phyloP scores from a whole-genome alignment of 2,329 filamentous ascomycete genomes.

The Aspergillus quadricinctus region DNA sequence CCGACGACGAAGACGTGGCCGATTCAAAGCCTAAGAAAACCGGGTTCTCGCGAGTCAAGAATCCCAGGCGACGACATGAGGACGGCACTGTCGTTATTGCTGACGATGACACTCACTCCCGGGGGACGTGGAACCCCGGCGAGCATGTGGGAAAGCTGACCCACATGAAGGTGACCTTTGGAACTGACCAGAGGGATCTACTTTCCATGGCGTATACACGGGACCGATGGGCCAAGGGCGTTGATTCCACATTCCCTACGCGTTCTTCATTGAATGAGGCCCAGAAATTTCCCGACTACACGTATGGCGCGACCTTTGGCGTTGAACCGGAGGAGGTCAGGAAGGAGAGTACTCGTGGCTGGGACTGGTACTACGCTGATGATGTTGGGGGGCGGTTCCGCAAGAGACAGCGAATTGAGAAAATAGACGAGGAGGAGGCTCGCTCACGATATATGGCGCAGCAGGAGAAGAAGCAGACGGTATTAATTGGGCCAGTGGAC shows the following conservation, averaged over 20 bases:
- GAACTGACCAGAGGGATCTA: conserved; percentile 48
- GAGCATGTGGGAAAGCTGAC: conserved; percentile 39
- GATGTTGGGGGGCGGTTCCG: conserved; percentile 40
- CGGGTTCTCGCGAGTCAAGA: conserved; percentile 1
- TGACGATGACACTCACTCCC: conserved; percentile 29
- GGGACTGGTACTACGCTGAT: conserved; percentile 51
- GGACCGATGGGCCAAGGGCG: conserved; percentile 45
- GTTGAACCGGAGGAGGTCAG: conserved; percentile 37
- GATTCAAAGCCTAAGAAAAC: conserved; percentile 6
- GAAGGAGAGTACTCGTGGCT: conserved; percentile 44
- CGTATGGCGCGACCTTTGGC: conserved; percentile 42
- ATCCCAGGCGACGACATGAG: conserved; percentile 12
- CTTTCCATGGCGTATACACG: conserved; percentile 44
- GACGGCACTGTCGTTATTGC: conserved; percentile 17
- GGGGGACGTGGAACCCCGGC: conserved; percentile 33
- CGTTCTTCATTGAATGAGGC: conserved; percentile 33
- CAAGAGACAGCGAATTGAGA: conserved; percentile 36
- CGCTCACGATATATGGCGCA: conserved; percentile 39
- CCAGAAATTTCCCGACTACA: conserved; percentile 29
- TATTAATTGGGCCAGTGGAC: conserved; percentile 50
- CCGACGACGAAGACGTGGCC: conserved; percentile 5
- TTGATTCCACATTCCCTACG: conserved; percentile 50
- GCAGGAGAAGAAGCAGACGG: conserved; percentile 31
- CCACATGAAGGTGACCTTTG: conserved; percentile 49
- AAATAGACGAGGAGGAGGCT: conserved; percentile 35